Conservation (phyloP, 1,284 basidiomycete species). For the Cutaneotrichosporon cutaneum region DNA sequence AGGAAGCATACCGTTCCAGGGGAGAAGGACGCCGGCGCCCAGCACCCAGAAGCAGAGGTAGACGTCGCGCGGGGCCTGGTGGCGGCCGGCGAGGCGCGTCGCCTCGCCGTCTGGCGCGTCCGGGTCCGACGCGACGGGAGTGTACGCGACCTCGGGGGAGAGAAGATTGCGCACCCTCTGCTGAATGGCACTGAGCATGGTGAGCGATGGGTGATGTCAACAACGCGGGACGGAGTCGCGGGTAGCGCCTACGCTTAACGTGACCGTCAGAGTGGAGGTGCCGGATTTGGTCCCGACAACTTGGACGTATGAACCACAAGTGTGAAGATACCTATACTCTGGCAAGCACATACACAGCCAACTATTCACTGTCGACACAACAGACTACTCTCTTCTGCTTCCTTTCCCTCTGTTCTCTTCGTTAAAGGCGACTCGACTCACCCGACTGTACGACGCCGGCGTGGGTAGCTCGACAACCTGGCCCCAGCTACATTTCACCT, state of each 20-base stretch:
- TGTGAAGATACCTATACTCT: no score
- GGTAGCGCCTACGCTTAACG: background rate
- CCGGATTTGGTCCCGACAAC: slow-evolving; percentile 2
- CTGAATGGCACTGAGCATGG: slow-evolving; percentile 3
- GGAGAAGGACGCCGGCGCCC: slow-evolving; percentile 49
- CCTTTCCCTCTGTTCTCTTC: background rate
- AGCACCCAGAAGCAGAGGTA: slow-evolving; percentile 49
- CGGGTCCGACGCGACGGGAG: slow-evolving; percentile 9
- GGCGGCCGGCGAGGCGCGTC: background rate
- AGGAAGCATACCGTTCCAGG: slow-evolving; percentile 49
- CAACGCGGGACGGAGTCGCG: background rate
- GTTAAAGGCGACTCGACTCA: background rate
- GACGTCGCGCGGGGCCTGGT: slow-evolving; percentile 21
- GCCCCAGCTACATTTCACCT: no score
- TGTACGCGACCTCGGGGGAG: slow-evolving; percentile 4
- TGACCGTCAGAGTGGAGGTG: slow-evolving; percentile 2
- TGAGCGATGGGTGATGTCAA: background rate
- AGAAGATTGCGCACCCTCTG: background rate
- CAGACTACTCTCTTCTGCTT: background rate
- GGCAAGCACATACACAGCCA: background rate
- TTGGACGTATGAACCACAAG: no score
- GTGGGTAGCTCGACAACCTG: no score
- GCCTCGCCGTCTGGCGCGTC: slow-evolving; percentile 2
- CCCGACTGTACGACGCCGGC: no score
- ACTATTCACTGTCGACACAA: background rate